phyloP scores from a whole-genome alignment of 768 basidiomycete genomes.

The Mycena capillaripes region DNA sequence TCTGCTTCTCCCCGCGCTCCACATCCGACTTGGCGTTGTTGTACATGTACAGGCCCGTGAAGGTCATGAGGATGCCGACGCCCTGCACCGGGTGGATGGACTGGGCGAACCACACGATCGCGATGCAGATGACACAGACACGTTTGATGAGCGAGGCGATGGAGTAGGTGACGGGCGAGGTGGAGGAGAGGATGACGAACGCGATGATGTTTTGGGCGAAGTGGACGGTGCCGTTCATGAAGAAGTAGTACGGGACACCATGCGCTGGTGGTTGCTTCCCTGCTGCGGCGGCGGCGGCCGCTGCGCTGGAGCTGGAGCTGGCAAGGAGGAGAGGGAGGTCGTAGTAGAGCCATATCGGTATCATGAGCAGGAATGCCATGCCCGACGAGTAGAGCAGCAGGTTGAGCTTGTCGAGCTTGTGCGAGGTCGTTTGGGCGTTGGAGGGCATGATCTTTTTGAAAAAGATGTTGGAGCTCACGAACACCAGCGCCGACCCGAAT shows the following conservation, averaged over 20 bases:
- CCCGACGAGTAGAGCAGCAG: slow-evolving; percentile 94
- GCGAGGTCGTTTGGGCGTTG: slow-evolving; percentile 59
- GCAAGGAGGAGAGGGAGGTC: slow-evolving; percentile 82
- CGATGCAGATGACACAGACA: slow-evolving; percentile 97
- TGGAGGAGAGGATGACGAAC: slow-evolving; percentile 94
- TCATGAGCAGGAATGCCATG: slow-evolving; percentile 96
- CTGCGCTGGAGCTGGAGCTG: slow-evolving; percentile 28
- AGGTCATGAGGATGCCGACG: slow-evolving; percentile 92
- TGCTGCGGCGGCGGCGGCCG: slow-evolving; percentile 39
- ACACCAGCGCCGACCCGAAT: slow-evolving; percentile 96
- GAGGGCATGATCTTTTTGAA: slow-evolving; percentile 98
- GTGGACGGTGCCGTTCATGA: slow-evolving; percentile 96
- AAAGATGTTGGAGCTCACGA: slow-evolving; percentile 98
- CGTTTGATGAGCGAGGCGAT: slow-evolving; percentile 99
- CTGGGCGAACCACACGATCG: slow-evolving; percentile 97
- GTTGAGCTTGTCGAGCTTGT: slow-evolving; percentile 97
- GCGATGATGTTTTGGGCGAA: slow-evolving; percentile 98
- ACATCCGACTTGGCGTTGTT: slow-evolving; percentile 95
- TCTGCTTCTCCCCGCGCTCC: slow-evolving; percentile 91
- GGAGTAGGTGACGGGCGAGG: slow-evolving; percentile 98
- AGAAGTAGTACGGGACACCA: slow-evolving; percentile 84
- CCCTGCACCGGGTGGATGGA: slow-evolving; percentile 86
- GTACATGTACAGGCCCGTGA: slow-evolving; percentile 94
- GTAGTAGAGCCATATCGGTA: slow-evolving; percentile 94
- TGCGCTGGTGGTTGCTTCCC: slow-evolving; percentile 66